Percentiles rank a stretch among this genome's conserved stretches.
Conservation (phyloP, 495 filamentous ascomycete species). For the Amphirosellinia nigrospora region DNA sequence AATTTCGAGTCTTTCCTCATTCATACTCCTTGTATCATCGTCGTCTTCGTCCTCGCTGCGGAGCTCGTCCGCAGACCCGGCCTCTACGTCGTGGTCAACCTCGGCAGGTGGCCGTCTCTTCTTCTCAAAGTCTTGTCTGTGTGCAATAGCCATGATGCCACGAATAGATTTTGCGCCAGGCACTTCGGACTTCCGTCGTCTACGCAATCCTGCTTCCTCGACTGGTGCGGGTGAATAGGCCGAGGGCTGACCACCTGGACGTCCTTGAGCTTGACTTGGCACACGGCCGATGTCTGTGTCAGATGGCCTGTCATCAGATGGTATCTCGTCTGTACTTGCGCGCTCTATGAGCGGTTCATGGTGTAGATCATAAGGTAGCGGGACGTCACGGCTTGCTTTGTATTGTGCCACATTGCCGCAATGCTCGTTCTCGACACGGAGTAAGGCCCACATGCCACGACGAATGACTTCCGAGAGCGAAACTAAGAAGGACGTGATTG, state of each 20-base stretch:
- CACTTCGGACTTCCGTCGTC: slow-evolving; percentile 37
- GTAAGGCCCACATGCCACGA: slow-evolving; percentile 86
- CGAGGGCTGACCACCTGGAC: slow-evolving; percentile 17
- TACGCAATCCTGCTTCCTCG: slow-evolving; percentile 48
- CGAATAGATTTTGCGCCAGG: slow-evolving; percentile 58
- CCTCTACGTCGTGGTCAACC: background rate
- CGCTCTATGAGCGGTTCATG: slow-evolving; percentile 43
- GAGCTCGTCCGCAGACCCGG: slow-evolving; percentile 28
- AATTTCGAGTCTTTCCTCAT: slow-evolving; percentile 39
- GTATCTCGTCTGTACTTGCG: slow-evolving; percentile 34
- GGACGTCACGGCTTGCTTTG: slow-evolving; percentile 80
- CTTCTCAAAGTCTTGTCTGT: slow-evolving; percentile 88
- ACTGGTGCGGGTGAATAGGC: slow-evolving; percentile 33
- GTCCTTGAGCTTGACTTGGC: slow-evolving; percentile 29
- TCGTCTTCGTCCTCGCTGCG: slow-evolving; percentile 45
- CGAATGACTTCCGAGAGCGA: slow-evolving; percentile 77
- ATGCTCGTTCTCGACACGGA: slow-evolving; percentile 97
- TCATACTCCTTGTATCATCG: slow-evolving; percentile 39
- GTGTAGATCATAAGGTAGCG: slow-evolving; percentile 74
- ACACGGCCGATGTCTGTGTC: slow-evolving; percentile 23
- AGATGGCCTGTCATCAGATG: background rate
- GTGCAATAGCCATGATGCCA: slow-evolving; percentile 70
- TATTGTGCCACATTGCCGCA: slow-evolving; percentile 85
- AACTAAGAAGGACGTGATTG: slow-evolving; percentile 76
- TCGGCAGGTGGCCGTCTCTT: slow-evolving; percentile 55